Evolutionary conservation across 2,329 filamentous ascomycete species (phyloP), one percentile per base, ranked within the genome.

Genomic region (Venturia oleaginea): DNA sequence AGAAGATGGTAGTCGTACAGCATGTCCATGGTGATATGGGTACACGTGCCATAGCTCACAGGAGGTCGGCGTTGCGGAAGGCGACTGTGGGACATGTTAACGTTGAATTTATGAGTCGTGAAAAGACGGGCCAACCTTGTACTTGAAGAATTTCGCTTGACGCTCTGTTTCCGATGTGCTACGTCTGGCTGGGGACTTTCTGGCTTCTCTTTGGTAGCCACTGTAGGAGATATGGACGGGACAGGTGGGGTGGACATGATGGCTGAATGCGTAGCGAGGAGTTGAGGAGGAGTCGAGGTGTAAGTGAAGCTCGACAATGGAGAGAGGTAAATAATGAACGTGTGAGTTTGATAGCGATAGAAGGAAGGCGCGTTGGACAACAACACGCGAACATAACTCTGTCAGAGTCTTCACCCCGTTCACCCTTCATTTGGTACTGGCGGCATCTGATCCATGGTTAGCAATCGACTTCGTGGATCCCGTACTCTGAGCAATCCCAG

Each of bases 11-110:
- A 82, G 51, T 57, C 51, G 69, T 86, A 89, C 55, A 90, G 73
- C 34, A 87, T 84, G 11, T 84, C 83, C 81, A 91, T 86, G 64
- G 81, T 85, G 57, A 85, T 76, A 71, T 92, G 89, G 2, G 85
- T 89, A 74, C 89, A 92, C 65, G 17, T 57, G 27, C 51, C 51
- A 22, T 57, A 57, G 19, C 22, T 17, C 19, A 57, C 73, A 17
- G 61, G 13, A 5, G 32, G 22, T 19, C 22, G 40, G 17, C 32
- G 61, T 37, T 37, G 61, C 19, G 38, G 27, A 54, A 24, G 61
- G 10, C 22, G 61, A 34, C 42, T 62, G 11, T 13, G 11, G 8
- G 27, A 13, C 5, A 34, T 32, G 37, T 62, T 37, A 32, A 42
- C 27, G 11, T 19, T n/a, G 17, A 30, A 7, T 15, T 27, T 22